Base-by-base conservation (phyloP, 805 yeast genomes). In the Maudiozyma saulgeensis region DNA sequence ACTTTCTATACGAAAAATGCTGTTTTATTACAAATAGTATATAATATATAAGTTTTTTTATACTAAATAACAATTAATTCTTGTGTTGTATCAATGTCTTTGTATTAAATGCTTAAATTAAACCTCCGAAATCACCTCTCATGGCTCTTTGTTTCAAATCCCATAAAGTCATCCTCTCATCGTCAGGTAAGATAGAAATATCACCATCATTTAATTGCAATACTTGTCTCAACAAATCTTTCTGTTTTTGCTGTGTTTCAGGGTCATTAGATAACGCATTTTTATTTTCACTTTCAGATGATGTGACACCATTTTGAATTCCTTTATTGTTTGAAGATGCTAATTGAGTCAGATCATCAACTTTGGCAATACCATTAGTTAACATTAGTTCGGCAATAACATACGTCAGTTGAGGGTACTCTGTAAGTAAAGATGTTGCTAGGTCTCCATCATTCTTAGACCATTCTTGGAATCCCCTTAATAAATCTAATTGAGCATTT, bases 341-440 rank as follows among this genome's bases (percentile, higher is more conserved):
- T 19, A 64, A 50, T 35, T 66, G 64, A 32, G 66, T 62, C 50
- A 67, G 43, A 42, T 66, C 69, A 39, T 67, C 70, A 6, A 64
- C 64, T 34, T 59, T 57, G 23, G 66, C 57, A 25, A 67, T 54
- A 15, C 67, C 64, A 46, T 62, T 62, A 15, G 66, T 68, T 53
- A 82, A 61, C 52, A 87, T 67, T 1, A 82, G 72, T 60, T 90
- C 96, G 2, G 89, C 91, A 28, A 87, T 70, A 0, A 96, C 93
- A 63, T 81, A 88, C 1, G 87, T 70, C 43, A 91, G 70, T 63
- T 91, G 97, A 0, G 97, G 97, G 51, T 81, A 80, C 53, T 78
- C 78, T 26, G 74, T 74, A 16, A 90, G 68, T 34, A 90, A 68
- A 40, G 75, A 76, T 46, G 71, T 75, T 71, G 85, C 80, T 50